Conservation (phyloP, 2,329 filamentous ascomycete species). For the Ustilaginoidea virens region DNA sequence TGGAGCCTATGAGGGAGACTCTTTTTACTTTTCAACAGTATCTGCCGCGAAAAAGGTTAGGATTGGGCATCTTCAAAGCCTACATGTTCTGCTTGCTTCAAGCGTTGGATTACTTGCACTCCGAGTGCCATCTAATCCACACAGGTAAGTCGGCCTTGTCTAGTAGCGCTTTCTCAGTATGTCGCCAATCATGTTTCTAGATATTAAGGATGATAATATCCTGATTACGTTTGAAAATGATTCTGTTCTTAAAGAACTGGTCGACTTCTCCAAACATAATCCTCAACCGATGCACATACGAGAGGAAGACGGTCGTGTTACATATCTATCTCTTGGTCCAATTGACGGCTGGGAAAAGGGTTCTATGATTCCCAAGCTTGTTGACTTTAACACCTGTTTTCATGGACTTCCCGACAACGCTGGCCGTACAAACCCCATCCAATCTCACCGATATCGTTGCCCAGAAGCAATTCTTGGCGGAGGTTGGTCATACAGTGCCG, state of each 20-base stretch:
- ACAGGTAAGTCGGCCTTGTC: constrained; percentile 7
- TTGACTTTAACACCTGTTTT: constrained; percentile 8
- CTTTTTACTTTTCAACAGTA: constrained; percentile 6
- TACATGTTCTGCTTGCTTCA: constrained; percentile 6
- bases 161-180: too few relatives aligned
- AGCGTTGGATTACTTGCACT: constrained; percentile 8
- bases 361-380: constrained; percentile 6
- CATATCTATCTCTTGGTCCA: constrained; percentile 7
- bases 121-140: constrained; percentile 8
- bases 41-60: constrained; percentile 6
- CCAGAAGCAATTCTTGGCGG: constrained; percentile 12
- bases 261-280: background rate
- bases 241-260: constrained; percentile 5
- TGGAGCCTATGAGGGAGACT: constrained; percentile 10
- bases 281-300: constrained; percentile 5
- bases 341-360: constrained; percentile 7
- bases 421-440: constrained; percentile 8
- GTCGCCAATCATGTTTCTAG: constrained; percentile 3
- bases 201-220: constrained; percentile 11
- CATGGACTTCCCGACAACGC: constrained; percentile 4
- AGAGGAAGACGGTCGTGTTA: constrained; percentile 5
- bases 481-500: constrained; percentile 8
- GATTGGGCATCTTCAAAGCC: constrained; percentile 6
- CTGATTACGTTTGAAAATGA: constrained; percentile 9
- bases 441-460: constrained; percentile 10